Base-by-base conservation (phyloP, 192 early-diverging fungal species). In the Martensiomyces pterosporus region DNA sequence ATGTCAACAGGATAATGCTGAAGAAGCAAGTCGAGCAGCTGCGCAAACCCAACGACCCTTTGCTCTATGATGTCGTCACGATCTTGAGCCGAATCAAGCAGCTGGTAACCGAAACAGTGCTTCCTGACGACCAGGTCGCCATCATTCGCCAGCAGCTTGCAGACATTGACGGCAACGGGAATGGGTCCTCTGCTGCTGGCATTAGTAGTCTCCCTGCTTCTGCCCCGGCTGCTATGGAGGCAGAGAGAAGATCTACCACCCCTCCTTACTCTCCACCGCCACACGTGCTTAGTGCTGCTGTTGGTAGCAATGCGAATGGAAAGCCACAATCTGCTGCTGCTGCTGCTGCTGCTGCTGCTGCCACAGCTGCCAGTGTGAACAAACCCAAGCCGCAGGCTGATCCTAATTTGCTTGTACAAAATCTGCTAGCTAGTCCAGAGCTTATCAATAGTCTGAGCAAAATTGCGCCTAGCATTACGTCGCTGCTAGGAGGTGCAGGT, bases 11-110 rank as follows among this genome's bases (percentile, higher is more conserved):
- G 32, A 27, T 64, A 13, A 36, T 71, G 29, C 24, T 55, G 9
- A 71, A 71, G 24, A 71, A 71, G 52, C 48, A 58, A 24, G 55
- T 71, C 6, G 67, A 71, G 47, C 38, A 64, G 35, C 47, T 64
- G 6, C 67, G 67, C 26, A 40, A 60, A 29, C 67, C 67, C 23
- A 64, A 52, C 56, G 67, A 70, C 12, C 37, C 48, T 9, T 9
- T 45, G 23, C 36, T 70, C 45, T 70, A 63, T 39, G 46, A 46
- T 1, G 51, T 54, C 14, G 47, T 63, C n/a, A 52, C 55, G 25
- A 53, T 44, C 19, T 56, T 70, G 14, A 63, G 64, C 14, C 43
- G 47, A 3, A 55, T 63, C 40, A 70, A 70, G 43, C 43, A 49
- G 10, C 38, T 43, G 23, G 55, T 63, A 16, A 24, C 56, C 27